These are phyloP conservation scores for Brassica balearica DNA, from an alignment of 441 rosid genomes.

Conservation along the genomic window DNA sequence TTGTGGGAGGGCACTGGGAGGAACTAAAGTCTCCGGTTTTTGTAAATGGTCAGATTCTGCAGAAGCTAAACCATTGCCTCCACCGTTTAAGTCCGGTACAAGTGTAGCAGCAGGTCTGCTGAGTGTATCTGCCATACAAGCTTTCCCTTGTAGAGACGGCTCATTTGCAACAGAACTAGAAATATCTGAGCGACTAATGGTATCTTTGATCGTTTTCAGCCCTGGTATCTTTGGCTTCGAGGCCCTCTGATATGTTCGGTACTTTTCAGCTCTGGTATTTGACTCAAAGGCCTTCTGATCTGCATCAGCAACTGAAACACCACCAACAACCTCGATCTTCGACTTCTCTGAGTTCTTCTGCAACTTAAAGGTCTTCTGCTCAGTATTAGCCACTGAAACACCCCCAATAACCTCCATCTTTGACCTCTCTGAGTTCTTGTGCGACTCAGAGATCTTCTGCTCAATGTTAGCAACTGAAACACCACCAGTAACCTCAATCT, in stretches of 20 bases:
- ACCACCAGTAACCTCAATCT: slow-evolving; percentile 3
- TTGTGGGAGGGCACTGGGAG: slow-evolving; percentile 34
- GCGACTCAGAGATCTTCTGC: slow-evolving; percentile 22
- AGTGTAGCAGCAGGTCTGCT: slow-evolving; percentile 36
- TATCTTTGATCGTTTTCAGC: slow-evolving; percentile 15
- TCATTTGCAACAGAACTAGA: slow-evolving; percentile 40
- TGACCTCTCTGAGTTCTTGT: slow-evolving; percentile 23
- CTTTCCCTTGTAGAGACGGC: slow-evolving; percentile 35
- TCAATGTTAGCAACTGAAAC: slow-evolving; percentile 23
- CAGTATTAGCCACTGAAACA: slow-evolving; percentile 50
- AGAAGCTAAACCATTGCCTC: slow-evolving; percentile 14
- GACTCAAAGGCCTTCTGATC: slow-evolving; percentile 44
- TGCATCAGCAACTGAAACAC: slow-evolving; percentile 21
- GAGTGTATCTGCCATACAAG: slow-evolving; percentile 27
- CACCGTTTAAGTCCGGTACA: slow-evolving; percentile 75
- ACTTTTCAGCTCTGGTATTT: slow-evolving; percentile 11
- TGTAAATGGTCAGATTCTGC: slow-evolving; percentile 27
- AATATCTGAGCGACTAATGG: slow-evolving; percentile 13
- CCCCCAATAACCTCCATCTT: slow-evolving; percentile 3
- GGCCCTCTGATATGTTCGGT: background rate
- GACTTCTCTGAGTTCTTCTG: slow-evolving; percentile 20
- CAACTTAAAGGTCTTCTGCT: slow-evolving; percentile 16
- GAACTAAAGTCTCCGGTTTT: slow-evolving; percentile 23
- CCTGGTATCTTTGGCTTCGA: slow-evolving; percentile 1
- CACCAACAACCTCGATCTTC: background rate